A percentile compares a stretch with the other conserved stretches of the same genome.
phyloP scores from a whole-genome alignment of 2,329 filamentous ascomycete genomes.

The Bipolaris bicolor region DNA sequence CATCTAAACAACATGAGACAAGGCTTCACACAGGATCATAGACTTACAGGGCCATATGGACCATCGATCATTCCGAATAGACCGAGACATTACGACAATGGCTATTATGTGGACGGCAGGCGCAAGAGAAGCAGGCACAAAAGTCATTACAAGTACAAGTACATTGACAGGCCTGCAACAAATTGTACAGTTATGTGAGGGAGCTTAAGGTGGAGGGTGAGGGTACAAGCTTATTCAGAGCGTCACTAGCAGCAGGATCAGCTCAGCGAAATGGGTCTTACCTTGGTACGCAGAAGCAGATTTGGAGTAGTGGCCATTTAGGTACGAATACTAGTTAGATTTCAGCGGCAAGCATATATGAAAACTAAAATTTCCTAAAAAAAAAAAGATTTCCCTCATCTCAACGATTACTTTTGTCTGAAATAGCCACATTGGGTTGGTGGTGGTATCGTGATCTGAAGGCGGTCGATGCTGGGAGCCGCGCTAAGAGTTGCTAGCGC shows the following conservation, averaged over 20 bases:
- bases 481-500: conserved; percentile 17
- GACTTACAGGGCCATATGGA: conserved; percentile 28
- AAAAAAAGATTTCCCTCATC: not conserved
- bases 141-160: conserved; percentile 30
- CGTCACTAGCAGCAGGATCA: not conserved
- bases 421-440: not conserved
- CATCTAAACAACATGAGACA: conserved; percentile 10
- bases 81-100: conserved; percentile 4
- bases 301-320: not conserved
- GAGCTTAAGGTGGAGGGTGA: no score
- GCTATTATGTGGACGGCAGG: conserved; percentile 6
- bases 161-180: conserved; percentile 26
- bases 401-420: not conserved
- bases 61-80: conserved; percentile 9
- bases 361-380: no score
- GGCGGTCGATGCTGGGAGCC: conserved; percentile 4
- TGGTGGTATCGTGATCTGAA: not conserved
- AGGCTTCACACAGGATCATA: conserved; percentile 26
- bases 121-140: conserved; percentile 22
- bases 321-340: not conserved
- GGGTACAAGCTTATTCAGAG: not conserved
- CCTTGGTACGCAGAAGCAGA: not conserved
- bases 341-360: not conserved
- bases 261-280: not conserved
- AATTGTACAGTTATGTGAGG: conserved; percentile 31